Percentiles rank a stretch among this genome's conserved stretches.
phyloP scores from a whole-genome alignment of 2,329 filamentous ascomycete species.

The Cercospora sesami region DNA sequence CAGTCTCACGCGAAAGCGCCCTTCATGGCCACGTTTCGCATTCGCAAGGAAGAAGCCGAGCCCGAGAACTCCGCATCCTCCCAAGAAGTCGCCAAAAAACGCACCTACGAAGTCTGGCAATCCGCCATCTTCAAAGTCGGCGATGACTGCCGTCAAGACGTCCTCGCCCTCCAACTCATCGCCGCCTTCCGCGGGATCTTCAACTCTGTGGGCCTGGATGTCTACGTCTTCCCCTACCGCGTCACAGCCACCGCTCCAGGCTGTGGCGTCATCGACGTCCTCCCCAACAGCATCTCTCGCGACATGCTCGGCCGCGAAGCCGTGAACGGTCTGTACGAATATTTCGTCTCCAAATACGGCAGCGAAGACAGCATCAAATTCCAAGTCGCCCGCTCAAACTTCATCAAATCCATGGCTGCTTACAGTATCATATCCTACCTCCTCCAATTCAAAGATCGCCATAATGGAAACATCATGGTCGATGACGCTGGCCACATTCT shows the following conservation, averaged over 20 bases:
- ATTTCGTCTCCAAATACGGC: constrained; percentile 96
- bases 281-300: constrained; percentile 95
- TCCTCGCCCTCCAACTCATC: constrained; percentile 96
- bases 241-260: constrained; percentile 96
- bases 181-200: constrained; percentile 97
- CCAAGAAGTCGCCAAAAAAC: constrained; percentile 26
- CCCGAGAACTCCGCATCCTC: constrained; percentile 40
- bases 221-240: constrained; percentile 94
- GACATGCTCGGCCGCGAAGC: constrained; percentile 98
- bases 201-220: constrained; percentile 88
- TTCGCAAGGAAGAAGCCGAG: constrained; percentile 73
- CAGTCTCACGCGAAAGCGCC: constrained; percentile 98
- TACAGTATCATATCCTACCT: constrained; percentile 97
- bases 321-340: constrained; percentile 97
- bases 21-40: constrained; percentile 98
- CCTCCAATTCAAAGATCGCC: constrained; percentile 97
- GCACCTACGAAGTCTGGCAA: constrained; percentile 91
- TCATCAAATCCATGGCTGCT: constrained; percentile 98
- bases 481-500: constrained; percentile 96
- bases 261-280: constrained; percentile 95
- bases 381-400: constrained; percentile 93
- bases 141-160: constrained; percentile 96
- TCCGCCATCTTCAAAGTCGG: constrained; percentile 99
- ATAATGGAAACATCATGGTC: constrained; percentile 99
- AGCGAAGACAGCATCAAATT: constrained; percentile 93